These are phyloP conservation scores for Coelastrella sp. DNA, from an alignment of 139 green algal genomes.

Conservation along the genomic window DNA sequence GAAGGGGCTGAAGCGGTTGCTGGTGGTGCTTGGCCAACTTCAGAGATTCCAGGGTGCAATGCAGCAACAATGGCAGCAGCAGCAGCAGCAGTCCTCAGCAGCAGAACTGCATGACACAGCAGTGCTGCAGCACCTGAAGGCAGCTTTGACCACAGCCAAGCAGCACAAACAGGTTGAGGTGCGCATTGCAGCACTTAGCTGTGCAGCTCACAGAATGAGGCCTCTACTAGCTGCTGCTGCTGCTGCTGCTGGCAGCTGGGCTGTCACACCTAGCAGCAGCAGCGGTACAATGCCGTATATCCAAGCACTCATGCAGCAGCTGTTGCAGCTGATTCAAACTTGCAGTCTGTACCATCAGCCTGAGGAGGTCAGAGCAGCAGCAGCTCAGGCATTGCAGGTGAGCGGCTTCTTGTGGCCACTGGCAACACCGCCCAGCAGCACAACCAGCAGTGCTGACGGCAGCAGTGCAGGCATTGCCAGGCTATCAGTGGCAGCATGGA, in stretches of 20 bases:
- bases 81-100: slow-evolving; percentile 15
- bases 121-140: slow-evolving; percentile 45
- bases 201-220: slow-evolving; percentile 53
- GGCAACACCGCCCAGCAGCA: not conserved
- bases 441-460: not conserved
- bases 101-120: slow-evolving; percentile 34
- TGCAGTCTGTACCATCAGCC: slow-evolving; percentile 55
- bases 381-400: slow-evolving; percentile 59
- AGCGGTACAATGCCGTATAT: not conserved
- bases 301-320: slow-evolving; percentile 21
- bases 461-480: not conserved
- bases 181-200: slow-evolving; percentile 54
- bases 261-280: not conserved
- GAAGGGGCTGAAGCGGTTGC: slow-evolving; percentile 41
- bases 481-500: slow-evolving; percentile 66
- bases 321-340: slow-evolving; percentile 39
- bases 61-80: slow-evolving; percentile 27
- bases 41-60: slow-evolving; percentile 20
- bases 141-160: slow-evolving; percentile 42
- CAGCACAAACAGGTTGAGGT: slow-evolving; percentile 45
- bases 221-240: slow-evolving; percentile 14
- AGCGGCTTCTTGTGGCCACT: slow-evolving; percentile 55
- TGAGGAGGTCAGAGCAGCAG: slow-evolving; percentile 67
- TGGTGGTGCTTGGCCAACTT: slow-evolving; percentile 41
- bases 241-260: not conserved